These are phyloP conservation scores for Oryza meridionalis DNA, from an alignment of 176 grass and related monocot genomes.

Conservation along the genomic window DNA sequence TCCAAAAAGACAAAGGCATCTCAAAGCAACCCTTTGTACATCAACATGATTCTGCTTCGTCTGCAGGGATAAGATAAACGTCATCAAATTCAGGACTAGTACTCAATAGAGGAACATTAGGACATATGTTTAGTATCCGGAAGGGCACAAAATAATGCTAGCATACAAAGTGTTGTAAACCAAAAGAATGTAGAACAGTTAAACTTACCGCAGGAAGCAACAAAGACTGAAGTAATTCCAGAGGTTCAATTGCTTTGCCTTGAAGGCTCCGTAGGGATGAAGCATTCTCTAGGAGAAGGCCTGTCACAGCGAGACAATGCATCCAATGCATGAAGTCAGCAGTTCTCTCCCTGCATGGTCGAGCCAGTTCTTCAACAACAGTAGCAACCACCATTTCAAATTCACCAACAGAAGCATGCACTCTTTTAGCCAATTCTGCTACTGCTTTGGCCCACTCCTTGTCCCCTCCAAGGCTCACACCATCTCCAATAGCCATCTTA, in stretches of 20 bases:
- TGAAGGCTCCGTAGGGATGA: conserved; percentile 55
- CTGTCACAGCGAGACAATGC: conserved; percentile 76
- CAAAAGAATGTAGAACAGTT: conserved; percentile 1
- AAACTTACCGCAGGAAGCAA: conserved; percentile 89
- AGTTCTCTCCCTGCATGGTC: conserved; percentile 86
- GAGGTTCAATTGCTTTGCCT: conserved; percentile 65
- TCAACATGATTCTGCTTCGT: conserved; percentile 83
- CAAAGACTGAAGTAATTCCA: conserved; percentile 80
- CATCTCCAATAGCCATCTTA: conserved; percentile 83
- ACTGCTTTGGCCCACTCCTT: conserved; percentile 83
- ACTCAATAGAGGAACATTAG: conserved; percentile 5
- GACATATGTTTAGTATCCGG: not conserved
- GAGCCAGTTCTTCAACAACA: conserved; percentile 63
- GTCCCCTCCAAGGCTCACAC: conserved; percentile 85
- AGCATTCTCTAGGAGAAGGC: conserved; percentile 91
- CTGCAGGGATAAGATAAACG: conserved; percentile 50
- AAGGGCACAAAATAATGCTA: conserved; percentile 12
- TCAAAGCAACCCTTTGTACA: conserved; percentile 72
- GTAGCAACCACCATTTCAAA: conserved; percentile 73
- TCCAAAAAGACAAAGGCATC: conserved; percentile 83
- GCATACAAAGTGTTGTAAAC: conserved; percentile 21
- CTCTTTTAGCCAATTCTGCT: conserved; percentile 72
- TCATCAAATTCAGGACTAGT: conserved; percentile 17
- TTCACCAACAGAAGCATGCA: conserved; percentile 79
- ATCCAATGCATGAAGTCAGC: conserved; percentile 88